Evolutionary conservation across 257 asterid species (phyloP).

Genomic region (Mitragyna speciosa): DNA sequence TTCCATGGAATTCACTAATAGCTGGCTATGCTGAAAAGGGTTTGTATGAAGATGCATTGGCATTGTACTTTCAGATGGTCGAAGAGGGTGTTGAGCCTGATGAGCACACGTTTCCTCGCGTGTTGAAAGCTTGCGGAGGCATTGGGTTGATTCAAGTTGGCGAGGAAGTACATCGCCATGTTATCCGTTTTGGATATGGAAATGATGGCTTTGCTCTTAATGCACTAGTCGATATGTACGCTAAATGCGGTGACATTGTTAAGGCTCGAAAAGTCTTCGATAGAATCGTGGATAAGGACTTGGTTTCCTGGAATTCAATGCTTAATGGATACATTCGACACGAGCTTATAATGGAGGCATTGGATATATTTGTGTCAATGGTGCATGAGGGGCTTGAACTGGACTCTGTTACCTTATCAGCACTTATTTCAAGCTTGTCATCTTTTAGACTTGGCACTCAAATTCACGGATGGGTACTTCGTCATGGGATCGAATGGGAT

Average conservation of each 20-base stretch:
- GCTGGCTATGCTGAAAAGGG: slow-evolving; percentile 69
- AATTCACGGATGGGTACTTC: slow-evolving; percentile 72
- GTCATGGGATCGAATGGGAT: slow-evolving; percentile 52
- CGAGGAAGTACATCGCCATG: slow-evolving; percentile 79
- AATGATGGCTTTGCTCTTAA: slow-evolving; percentile 54
- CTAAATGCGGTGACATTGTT: slow-evolving; percentile 80
- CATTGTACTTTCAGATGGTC: slow-evolving; percentile 84
- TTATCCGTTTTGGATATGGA: slow-evolving; percentile 54
- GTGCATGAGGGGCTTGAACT: slow-evolving; percentile 46
- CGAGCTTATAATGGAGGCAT: slow-evolving; percentile 51
- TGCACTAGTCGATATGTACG: slow-evolving; percentile 71
- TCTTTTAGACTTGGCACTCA: slow-evolving; percentile 40
- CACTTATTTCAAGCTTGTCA: slow-evolving; percentile 40
- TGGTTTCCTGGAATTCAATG: slow-evolving; percentile 86
- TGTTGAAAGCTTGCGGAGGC: slow-evolving; percentile 80
- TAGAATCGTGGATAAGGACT: slow-evolving; percentile 44
- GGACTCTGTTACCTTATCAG: slow-evolving; percentile 56
- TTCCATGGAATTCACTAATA: slow-evolving; percentile 84
- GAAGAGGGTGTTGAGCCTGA: slow-evolving; percentile 86
- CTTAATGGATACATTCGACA: slow-evolving; percentile 63
- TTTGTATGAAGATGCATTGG: slow-evolving; percentile 71
- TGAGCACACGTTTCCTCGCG: slow-evolving; percentile 77
- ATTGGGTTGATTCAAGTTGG: slow-evolving; percentile 63
- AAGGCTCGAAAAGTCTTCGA: slow-evolving; percentile 58
- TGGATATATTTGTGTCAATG: slow-evolving; percentile 44